phyloP scores from a whole-genome alignment of 1,284 basidiomycete species.

The Golubevia sp. region DNA sequence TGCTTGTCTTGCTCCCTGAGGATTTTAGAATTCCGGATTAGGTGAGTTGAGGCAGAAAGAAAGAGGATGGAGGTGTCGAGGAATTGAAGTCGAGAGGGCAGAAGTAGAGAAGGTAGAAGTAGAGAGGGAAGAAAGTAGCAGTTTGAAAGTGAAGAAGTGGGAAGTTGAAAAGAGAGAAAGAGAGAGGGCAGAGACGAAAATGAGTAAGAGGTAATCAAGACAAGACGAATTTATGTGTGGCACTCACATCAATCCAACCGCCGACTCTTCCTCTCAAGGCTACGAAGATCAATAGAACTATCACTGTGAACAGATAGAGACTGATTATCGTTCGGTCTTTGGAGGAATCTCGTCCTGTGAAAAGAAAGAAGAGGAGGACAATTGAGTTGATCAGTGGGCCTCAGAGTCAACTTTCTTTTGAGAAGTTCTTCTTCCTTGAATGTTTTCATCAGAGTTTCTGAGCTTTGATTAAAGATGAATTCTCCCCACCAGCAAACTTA shows the following conservation, averaged over 20 bases:
- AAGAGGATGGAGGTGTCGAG: too few relatives aligned
- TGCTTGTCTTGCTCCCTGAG: background rate
- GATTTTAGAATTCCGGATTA: too few relatives aligned
- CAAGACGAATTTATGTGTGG: background rate
- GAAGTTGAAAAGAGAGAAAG: too few relatives aligned
- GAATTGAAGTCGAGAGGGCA: too few relatives aligned
- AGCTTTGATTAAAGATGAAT: background rate
- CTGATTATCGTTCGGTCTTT: conserved; percentile 50
- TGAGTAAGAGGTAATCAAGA: background rate
- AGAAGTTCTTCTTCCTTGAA: too few relatives aligned
- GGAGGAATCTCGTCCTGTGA: conserved; percentile 37
- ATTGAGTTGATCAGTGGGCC: too few relatives aligned
- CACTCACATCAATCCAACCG: conserved; percentile 9
- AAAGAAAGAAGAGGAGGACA: background rate
- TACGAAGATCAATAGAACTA: conserved; percentile 7
- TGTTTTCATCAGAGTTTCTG: background rate
- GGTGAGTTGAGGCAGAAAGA: too few relatives aligned
- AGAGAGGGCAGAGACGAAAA: background rate
- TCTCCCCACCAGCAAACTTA: background rate
- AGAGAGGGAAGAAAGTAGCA: too few relatives aligned
- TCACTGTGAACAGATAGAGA: conserved; percentile 26
- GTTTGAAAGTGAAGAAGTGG: too few relatives aligned
- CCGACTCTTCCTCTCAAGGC: background rate
- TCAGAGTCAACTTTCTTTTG: too few relatives aligned
- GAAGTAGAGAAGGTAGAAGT: too few relatives aligned